Evolutionary conservation across 2,329 filamentous ascomycete species (phyloP).

Genomic region (Pochonia chlamydosporia): DNA sequence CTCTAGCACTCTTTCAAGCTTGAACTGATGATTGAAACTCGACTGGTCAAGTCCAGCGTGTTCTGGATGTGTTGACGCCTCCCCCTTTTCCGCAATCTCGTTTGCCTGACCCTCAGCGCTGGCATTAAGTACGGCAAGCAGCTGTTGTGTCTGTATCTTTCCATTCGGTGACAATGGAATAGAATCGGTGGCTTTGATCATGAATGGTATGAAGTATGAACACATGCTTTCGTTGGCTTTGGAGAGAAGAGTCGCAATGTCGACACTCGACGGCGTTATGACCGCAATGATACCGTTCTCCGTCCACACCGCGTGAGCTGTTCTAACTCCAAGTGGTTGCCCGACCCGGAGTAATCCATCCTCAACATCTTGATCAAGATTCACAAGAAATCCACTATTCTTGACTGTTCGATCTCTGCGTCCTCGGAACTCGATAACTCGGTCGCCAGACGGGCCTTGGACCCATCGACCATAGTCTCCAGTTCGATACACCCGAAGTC

Average conservation of each 20-base stretch:
- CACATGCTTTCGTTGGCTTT: constrained; percentile 3
- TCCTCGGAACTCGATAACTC: constrained; percentile 7
- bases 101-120: neutral
- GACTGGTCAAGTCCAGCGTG: too few species aligned
- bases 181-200: neutral
- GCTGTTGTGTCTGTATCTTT: constrained; percentile 3
- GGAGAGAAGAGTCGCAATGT: neutral
- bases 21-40: too few species aligned
- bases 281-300: constrained; percentile 8
- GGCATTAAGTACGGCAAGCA: neutral
- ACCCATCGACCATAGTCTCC: constrained; percentile 8
- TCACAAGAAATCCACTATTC: constrained; percentile 7
- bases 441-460: neutral
- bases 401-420: constrained; percentile 8
- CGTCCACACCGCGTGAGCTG: constrained; percentile 2
- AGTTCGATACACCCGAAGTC: constrained; percentile 2
- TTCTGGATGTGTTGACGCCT: too few species aligned
- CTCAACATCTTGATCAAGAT: constrained; percentile 8
- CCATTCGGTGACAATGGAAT: constrained; percentile 7
- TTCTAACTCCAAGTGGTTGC: neutral
- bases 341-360: constrained; percentile 2
- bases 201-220: constrained; percentile 5
- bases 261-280: constrained; percentile 3
- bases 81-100: too few species aligned
- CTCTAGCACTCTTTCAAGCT: neutral